phyloP scores from a whole-genome alignment of 2,329 filamentous ascomycete species.

The Aspergillus ochraceus region DNA sequence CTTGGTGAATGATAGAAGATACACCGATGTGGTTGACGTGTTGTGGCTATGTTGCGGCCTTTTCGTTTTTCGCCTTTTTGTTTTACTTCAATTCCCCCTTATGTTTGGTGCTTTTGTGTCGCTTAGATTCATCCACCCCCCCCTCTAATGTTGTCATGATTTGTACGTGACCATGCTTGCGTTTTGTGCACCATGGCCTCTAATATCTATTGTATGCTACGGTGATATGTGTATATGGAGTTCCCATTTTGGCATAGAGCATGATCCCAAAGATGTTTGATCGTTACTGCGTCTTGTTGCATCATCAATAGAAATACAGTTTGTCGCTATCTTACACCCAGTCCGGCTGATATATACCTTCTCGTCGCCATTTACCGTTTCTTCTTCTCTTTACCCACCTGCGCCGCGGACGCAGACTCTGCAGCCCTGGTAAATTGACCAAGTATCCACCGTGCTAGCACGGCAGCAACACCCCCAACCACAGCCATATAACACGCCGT shows the following conservation, averaged over 20 bases:
- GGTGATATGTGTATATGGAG: neutral
- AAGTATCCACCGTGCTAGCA: conserved; percentile 37
- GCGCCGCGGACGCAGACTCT: neutral
- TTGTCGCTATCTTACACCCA: neutral
- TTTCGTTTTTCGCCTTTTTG: neutral
- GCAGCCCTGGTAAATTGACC: conserved; percentile 26
- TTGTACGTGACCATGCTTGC: neutral
- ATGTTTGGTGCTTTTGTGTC: neutral
- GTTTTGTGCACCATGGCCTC: neutral
- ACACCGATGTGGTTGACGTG: neutral
- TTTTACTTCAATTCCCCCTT: conserved; percentile 6
- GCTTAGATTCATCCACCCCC: neutral
- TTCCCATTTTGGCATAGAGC: neutral
- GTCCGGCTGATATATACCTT: neutral
- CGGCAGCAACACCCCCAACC: conserved; percentile 58
- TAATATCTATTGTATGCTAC: neutral
- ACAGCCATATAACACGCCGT: conserved; percentile 67
- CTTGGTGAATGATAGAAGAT: neutral
- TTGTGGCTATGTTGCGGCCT: neutral
- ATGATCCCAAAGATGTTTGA: neutral
- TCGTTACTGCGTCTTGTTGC: neutral
- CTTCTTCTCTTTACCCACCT: conserved; percentile 17
- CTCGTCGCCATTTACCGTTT: conserved; percentile 6
- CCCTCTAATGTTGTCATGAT: neutral
- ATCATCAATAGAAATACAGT: neutral